These are phyloP conservation scores for Raffaelea ambrosiae DNA, from an alignment of 2,329 filamentous ascomycete genomes.

Conservation along the genomic window DNA sequence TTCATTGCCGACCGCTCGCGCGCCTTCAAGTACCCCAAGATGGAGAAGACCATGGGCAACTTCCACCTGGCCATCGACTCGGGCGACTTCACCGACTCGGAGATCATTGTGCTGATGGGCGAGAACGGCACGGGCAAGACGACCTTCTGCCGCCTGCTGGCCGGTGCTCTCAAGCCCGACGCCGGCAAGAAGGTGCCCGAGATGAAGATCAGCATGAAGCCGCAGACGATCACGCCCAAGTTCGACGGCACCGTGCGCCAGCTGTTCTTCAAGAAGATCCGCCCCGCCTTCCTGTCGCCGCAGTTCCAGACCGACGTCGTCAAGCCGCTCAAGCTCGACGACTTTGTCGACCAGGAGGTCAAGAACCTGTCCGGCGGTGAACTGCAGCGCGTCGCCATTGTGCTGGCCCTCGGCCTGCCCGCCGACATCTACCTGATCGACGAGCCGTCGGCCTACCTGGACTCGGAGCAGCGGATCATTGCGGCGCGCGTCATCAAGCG, in stretches of 20 bases:
- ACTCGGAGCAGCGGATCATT: slow-evolving; percentile 98
- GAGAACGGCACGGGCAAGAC: slow-evolving; percentile 98
- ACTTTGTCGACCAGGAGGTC: slow-evolving; percentile 99
- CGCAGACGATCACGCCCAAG: slow-evolving; percentile 98
- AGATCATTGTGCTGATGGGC: slow-evolving; percentile 99
- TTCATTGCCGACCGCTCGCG: slow-evolving; percentile 77
- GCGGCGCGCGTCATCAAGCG: slow-evolving; percentile 97
- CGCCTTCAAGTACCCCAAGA: slow-evolving; percentile 77
- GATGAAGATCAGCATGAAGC: slow-evolving; percentile 82
- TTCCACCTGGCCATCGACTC: slow-evolving; percentile 66
- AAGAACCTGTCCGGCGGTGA: slow-evolving; percentile 99
- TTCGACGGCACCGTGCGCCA: slow-evolving; percentile 95
- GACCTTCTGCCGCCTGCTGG: slow-evolving; percentile 94
- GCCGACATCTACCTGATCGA: slow-evolving; percentile 99
- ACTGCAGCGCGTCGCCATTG: slow-evolving; percentile 97
- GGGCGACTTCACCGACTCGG: slow-evolving; percentile 91
- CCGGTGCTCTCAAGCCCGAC: slow-evolving; percentile 88
- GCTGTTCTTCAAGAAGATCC: slow-evolving; percentile 99
- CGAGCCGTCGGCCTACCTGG: slow-evolving; percentile 93
- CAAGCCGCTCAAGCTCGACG: slow-evolving; percentile 97
- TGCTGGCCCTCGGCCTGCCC: slow-evolving; percentile 88
- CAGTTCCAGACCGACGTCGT: slow-evolving; percentile 99
- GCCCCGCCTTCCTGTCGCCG: slow-evolving; percentile 87
- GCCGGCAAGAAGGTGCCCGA: slow-evolving; percentile 67
- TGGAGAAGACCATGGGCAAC: slow-evolving; percentile 86